Evolutionary conservation across 2,329 filamentous ascomycete genomes (phyloP), one percentile per base, ranked within the genome.

Genomic region (Colletotrichum musicola): DNA sequence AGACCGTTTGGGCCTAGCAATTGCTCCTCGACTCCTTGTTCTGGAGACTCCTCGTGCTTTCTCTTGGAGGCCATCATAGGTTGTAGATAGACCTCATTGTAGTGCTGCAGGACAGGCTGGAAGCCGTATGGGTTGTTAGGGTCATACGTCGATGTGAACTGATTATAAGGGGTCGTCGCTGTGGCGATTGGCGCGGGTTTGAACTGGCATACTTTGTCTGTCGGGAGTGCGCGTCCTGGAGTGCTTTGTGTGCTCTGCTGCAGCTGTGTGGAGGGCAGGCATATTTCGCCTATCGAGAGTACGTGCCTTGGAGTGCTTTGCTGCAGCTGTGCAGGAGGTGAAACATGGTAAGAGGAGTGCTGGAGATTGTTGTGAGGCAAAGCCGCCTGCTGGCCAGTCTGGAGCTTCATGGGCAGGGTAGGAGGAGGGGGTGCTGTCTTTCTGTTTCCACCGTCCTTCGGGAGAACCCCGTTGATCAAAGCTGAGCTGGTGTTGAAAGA

Each of bases 81-180:
- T 7, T 50, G 18, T 3, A 42, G 1, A 4, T 16, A 20, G 38
- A 9, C 27, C 27, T 3, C 14, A 4, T 51, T 25, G 44, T 57
- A 57, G 7, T 64, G 35, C 16, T 68, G 47, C 6, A 59, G 18
- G 51, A 64, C 42, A 42, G 65, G 54, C 16, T 68, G 65, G 18
- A 40, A 40, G 10, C 65, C 65, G 25, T 68, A 64, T 6, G 61
- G 54, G 9, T 61, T 62, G 16, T 44, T 9, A 20, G 20, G 20
- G 20, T 60, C 18, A 22, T 44, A 59, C 6, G n/a, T 22, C 16
- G 44, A 25, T 13, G 14, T n/a, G n/a, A 16, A 14, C 13, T 12
- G 10, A 16, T 42, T 13, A 5, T 42, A 42, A 42, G 22, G 22
- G 22, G 22, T 25, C 22, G 22, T 16, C 16, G 12, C 13, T 16